A percentile compares a stretch with the other conserved stretches of the same genome.
These are phyloP conservation scores for Saccharomyces hybrid DNA, from an alignment of 1,139 yeast species.

Conservation along the genomic window DNA sequence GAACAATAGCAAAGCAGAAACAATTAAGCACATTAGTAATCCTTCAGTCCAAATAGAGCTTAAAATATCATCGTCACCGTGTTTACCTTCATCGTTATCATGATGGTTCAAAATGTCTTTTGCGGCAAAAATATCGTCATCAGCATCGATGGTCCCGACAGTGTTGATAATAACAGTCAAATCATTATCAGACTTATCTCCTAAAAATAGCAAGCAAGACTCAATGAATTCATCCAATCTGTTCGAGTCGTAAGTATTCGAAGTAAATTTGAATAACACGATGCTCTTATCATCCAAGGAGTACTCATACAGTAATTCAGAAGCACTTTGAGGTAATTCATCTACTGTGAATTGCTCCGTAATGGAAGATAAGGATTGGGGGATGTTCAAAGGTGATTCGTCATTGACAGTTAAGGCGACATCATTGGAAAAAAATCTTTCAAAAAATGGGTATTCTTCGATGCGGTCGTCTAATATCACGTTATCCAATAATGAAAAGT, in stretches of 20 bases:
- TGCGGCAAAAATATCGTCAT: conserved; percentile 2
- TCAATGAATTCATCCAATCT: conserved; percentile 24
- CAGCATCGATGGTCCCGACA: conserved; percentile 5
- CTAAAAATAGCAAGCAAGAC: conserved; percentile 16
- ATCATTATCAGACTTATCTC: conserved; percentile 15
- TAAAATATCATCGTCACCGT: conserved; percentile 17
- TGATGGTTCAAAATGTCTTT: not conserved
- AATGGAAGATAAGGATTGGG: not conserved
- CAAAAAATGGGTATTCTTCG: conserved; percentile 14
- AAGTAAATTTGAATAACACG: conserved; percentile 22
- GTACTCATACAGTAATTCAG: conserved; percentile 16
- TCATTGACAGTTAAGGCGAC: conserved; percentile 11
- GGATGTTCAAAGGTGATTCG: conserved; percentile 5
- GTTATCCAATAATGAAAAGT: conserved; percentile 14
- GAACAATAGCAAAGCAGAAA: conserved; percentile 45
- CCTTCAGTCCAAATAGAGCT: conserved; percentile 40
- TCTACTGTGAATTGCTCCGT: conserved; percentile 10
- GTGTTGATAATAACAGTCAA: conserved; percentile 17
- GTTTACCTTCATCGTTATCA: conserved; percentile 1
- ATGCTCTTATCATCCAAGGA: conserved; percentile 14
- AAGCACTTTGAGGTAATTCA: conserved; percentile 14
- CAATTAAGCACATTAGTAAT: conserved; percentile 56
- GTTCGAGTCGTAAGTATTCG: conserved; percentile 16
- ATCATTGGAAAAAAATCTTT: conserved; percentile 13
- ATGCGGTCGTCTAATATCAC: conserved; percentile 4